A percentile compares a stretch with the other conserved stretches of the same genome.
These are phyloP conservation scores for Kockovaella imperatae DNA, from an alignment of 768 basidiomycete species.

Conservation along the genomic window DNA sequence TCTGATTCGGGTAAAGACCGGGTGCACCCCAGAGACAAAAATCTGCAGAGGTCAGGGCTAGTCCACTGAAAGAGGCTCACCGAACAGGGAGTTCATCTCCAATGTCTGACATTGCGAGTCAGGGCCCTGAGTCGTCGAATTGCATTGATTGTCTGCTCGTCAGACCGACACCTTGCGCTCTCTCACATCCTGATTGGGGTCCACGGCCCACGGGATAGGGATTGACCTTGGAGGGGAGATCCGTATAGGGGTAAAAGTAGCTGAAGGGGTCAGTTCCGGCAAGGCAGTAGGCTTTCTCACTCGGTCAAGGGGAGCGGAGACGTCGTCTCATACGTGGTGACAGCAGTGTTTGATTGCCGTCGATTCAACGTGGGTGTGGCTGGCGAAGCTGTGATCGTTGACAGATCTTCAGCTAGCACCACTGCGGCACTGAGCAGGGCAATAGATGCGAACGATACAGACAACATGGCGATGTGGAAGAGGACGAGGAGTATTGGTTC, in stretches of 20 bases:
- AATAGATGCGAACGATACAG: no score
- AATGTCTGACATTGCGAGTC: constrained; percentile 10
- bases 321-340: constrained; percentile 10
- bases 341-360: not conserved
- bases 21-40: constrained; percentile 10
- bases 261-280: not conserved
- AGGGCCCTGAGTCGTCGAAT: constrained; percentile 7
- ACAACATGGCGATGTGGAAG: no score
- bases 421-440: no score
- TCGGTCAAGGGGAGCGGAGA: constrained; percentile 10
- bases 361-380: not conserved
- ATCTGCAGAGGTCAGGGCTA: not conserved
- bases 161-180: not conserved
- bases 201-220: constrained; percentile 7
- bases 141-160: constrained; percentile 9
- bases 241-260: constrained; percentile 6
- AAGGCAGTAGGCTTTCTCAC: not conserved
- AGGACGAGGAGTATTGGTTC: no score
- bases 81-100: constrained; percentile 2
- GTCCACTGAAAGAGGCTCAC: not conserved
- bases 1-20: constrained; percentile 2
- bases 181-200: constrained; percentile 10
- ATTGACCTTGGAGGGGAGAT: constrained; percentile 8
- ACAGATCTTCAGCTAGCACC: constrained; percentile 2
- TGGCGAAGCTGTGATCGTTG: not conserved